These are phyloP conservation scores for Bipolaris cookei DNA, from an alignment of 2,329 filamentous ascomycete genomes.

Conservation along the genomic window DNA sequence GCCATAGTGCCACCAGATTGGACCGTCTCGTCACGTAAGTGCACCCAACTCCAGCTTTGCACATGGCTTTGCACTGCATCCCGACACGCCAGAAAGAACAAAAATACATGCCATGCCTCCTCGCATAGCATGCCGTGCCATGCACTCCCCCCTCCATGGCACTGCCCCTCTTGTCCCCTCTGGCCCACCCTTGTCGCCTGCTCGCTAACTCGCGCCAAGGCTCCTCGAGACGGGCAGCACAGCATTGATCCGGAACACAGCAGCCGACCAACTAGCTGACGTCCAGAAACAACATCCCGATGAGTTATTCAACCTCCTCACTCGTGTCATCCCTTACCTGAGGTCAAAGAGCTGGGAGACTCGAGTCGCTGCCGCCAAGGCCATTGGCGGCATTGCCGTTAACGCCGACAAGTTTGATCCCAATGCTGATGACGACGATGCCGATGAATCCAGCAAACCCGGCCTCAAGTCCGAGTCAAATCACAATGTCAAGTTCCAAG, in stretches of 20 bases:
- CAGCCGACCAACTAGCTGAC: constrained; percentile 94
- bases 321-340: constrained; percentile 92
- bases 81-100: background rate
- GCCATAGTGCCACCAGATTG: constrained; percentile 48
- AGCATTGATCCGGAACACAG: constrained; percentile 92
- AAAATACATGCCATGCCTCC: background rate
- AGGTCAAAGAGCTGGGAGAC: constrained; percentile 98
- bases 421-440: constrained; percentile 66
- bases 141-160: background rate
- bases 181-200: constrained; percentile 1
- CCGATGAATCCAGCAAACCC: constrained; percentile 69
- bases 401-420: constrained; percentile 89
- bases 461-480: constrained; percentile 52
- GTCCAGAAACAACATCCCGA: constrained; percentile 98
- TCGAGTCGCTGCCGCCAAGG: constrained; percentile 88
- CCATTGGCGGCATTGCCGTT: constrained; percentile 90
- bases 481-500: constrained; percentile 65
- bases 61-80: background rate
- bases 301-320: constrained; percentile 93
- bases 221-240: constrained; percentile 98
- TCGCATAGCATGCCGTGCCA: background rate
- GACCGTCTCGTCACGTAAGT: constrained; percentile 50
- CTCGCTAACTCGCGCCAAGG: constrained; percentile 57
- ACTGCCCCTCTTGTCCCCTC: background rate
- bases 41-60: constrained; percentile 11